These are phyloP conservation scores for Lachancea thermotolerans DNA, from an alignment of 805 yeast species.

Conservation along the genomic window DNA sequence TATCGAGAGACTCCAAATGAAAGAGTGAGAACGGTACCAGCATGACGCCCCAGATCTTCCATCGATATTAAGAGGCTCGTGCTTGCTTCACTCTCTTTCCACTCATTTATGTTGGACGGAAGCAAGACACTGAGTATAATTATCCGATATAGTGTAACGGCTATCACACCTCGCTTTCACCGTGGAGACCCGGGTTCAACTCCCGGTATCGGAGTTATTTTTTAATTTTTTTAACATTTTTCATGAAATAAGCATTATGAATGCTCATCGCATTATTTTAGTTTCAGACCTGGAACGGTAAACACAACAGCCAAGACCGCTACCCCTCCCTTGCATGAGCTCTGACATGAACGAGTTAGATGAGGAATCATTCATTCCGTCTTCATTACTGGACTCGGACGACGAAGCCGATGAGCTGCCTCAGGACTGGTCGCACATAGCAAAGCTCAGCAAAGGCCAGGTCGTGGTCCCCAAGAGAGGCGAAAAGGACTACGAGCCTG, in stretches of 20 bases:
- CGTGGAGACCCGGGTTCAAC: slow-evolving; percentile 17
- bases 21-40: too few relatives aligned
- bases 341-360: neutral
- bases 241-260: neutral
- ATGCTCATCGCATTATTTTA: neutral
- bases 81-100: too few relatives aligned
- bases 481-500: slow-evolving; percentile 81
- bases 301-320: neutral
- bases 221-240: neutral
- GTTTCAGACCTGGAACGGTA: neutral
- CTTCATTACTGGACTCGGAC: slow-evolving; percentile 12
- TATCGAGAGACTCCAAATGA: too few relatives aligned
- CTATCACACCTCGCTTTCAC: slow-evolving; percentile 17
- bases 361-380: neutral
- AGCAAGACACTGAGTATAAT: too few relatives aligned
- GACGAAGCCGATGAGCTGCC: slow-evolving; percentile 39
- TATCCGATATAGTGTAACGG: slow-evolving; percentile 16
- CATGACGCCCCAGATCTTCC: too few relatives aligned
- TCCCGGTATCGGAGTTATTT: slow-evolving; percentile 14
- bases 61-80: too few relatives aligned
- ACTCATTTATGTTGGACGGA: too few relatives aligned
- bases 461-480: slow-evolving; percentile 59
- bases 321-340: neutral
- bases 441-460: slow-evolving; percentile 21
- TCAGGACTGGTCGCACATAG: slow-evolving; percentile 48